Evolutionary conservation across 805 yeast genomes (phyloP).

Genomic region (Lipomyces yamanashiensis): DNA sequence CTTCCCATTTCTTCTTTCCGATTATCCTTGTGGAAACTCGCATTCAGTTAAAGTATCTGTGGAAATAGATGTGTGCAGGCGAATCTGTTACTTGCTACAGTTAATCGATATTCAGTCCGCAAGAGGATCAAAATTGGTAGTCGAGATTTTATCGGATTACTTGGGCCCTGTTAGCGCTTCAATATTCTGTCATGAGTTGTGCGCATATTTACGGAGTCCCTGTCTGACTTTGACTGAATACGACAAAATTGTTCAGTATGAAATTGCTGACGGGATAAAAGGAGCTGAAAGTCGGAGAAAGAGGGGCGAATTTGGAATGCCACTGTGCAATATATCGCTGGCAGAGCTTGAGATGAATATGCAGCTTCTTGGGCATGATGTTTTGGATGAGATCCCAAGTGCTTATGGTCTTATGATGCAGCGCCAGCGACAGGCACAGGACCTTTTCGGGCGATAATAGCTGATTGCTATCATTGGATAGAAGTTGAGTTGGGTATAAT

Average conservation of each 20-base stretch:
- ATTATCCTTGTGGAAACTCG: not conserved
- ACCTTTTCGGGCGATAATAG: not conserved
- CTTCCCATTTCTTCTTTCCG: slow-evolving; percentile 24
- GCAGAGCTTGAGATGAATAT: slow-evolving; percentile 12
- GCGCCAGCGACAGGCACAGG: not conserved
- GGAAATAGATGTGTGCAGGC: slow-evolving; percentile 3
- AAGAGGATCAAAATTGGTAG: slow-evolving; percentile 13
- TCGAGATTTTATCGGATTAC: slow-evolving; percentile 21
- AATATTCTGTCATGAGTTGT: slow-evolving; percentile 28
- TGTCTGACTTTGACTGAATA: slow-evolving; percentile 27
- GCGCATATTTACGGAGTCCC: slow-evolving; percentile 25
- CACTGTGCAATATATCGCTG: not conserved
- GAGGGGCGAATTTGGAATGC: slow-evolving; percentile 13
- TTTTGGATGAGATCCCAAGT: slow-evolving; percentile 20
- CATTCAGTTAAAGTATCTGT: not conserved
- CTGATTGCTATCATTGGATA: not conserved
- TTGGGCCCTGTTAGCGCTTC: slow-evolving; percentile 19
- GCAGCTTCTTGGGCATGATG: slow-evolving; percentile 9
- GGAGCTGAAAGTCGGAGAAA: slow-evolving; percentile 5
- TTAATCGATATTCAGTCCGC: slow-evolving; percentile 23
- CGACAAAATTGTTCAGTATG: slow-evolving; percentile 25
- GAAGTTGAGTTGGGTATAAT: not conserved
- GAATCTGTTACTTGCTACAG: slow-evolving; percentile 17
- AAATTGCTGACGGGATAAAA: slow-evolving; percentile 2
- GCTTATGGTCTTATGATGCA: slow-evolving; percentile 14